Percentiles rank a stretch among this genome's conserved stretches.
phyloP scores from a whole-genome alignment of 2,329 filamentous ascomycete genomes.

The Fusarium sp. region DNA sequence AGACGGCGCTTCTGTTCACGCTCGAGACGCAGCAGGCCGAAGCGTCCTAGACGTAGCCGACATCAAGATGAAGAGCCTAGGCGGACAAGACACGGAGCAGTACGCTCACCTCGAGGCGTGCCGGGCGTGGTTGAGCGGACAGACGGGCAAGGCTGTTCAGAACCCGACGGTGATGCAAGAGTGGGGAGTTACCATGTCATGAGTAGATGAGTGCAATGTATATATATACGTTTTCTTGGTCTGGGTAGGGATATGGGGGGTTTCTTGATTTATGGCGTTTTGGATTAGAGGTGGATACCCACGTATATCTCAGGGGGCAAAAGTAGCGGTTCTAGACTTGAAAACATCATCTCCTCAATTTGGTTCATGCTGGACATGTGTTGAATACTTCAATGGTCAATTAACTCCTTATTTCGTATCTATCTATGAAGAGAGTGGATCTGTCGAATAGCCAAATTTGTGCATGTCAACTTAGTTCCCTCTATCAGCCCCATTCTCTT shows the following conservation, averaged over 20 bases:
- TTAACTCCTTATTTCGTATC: background rate
- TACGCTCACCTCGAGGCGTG: conserved; percentile 61
- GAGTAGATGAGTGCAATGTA: background rate
- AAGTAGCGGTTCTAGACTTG: conserved; percentile 12
- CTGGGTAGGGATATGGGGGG: background rate
- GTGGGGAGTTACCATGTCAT: conserved; percentile 48
- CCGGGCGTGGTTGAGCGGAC: conserved; percentile 59
- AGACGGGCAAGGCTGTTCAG: conserved; percentile 51
- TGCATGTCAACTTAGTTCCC: background rate
- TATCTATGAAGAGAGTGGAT: background rate
- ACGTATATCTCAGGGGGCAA: conserved; percentile 5
- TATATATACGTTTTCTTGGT: conserved; percentile 1
- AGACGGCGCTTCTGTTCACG: conserved; percentile 62
- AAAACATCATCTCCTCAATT: background rate
- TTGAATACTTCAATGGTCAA: background rate
- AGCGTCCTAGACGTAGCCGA: conserved; percentile 62
- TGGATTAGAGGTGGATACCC: conserved; percentile 22
- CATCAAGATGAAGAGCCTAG: conserved; percentile 50
- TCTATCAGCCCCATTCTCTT: background rate
- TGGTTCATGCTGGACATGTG: background rate
- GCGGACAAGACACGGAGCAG: conserved; percentile 46
- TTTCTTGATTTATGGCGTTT: conserved; percentile 12
- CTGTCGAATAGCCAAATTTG: background rate
- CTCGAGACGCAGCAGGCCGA: conserved; percentile 57
- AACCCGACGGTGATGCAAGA: conserved; percentile 56